Evolutionary conservation across 2,329 filamentous ascomycete species (phyloP).

Genomic region (Phialocephala sp.): DNA sequence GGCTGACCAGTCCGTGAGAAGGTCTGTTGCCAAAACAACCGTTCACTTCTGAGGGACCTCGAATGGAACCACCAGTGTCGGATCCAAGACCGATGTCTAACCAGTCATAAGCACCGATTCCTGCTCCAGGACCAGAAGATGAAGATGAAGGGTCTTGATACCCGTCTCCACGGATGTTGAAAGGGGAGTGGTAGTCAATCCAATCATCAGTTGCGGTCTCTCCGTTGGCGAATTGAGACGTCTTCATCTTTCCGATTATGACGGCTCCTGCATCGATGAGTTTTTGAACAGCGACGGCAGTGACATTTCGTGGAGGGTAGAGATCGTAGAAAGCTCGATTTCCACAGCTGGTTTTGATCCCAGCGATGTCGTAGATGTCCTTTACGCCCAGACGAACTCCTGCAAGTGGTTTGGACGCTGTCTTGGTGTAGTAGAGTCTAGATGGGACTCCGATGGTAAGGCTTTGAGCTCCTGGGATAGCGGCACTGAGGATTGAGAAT

Average conservation of each 20-base stretch:
- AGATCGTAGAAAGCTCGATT: constrained; percentile 63
- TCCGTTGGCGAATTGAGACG: constrained; percentile 51
- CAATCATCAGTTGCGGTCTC: constrained; percentile 55
- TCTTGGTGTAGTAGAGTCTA: constrained; percentile 61
- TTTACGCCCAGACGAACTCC: constrained; percentile 67
- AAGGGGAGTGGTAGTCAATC: constrained; percentile 49
- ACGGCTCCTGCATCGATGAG: constrained; percentile 65
- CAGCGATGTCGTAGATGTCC: constrained; percentile 65
- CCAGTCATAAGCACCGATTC: constrained; percentile 52
- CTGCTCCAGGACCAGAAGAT: constrained; percentile 52
- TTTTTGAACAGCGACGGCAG: constrained; percentile 56
- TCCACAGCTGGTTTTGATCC: constrained; percentile 60
- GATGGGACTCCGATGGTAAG: constrained; percentile 61
- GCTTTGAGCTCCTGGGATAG: constrained; percentile 47
- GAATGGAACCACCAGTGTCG: constrained; percentile 56
- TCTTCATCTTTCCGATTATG: constrained; percentile 59
- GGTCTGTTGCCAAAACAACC: constrained; percentile 58
- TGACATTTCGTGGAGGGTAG: constrained; percentile 52
- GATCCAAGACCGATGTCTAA: constrained; percentile 56
- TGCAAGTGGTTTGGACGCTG: constrained; percentile 59
- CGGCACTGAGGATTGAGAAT: constrained; percentile 51
- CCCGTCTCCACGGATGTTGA: constrained; percentile 53
- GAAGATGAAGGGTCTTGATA: constrained; percentile 55
- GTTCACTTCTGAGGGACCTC: constrained; percentile 53
- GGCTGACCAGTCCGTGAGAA: constrained; percentile 50